Conservation (phyloP, 2,329 filamentous ascomycete genomes). For the Fusarium globosum region DNA sequence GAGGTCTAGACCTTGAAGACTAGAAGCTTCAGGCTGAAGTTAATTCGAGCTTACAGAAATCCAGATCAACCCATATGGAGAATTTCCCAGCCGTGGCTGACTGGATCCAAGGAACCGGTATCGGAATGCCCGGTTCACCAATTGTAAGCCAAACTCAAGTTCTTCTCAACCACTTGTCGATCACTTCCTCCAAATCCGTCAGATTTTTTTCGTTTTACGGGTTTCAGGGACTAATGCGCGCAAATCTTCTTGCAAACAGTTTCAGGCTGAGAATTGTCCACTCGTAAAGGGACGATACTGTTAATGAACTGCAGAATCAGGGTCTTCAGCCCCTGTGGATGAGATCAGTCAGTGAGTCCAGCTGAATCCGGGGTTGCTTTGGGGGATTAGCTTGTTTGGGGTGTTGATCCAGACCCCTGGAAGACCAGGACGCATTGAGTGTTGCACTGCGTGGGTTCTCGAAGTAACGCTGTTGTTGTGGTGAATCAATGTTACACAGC, state of each 20-base stretch:
- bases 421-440: not conserved
- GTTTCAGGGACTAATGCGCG: not conserved
- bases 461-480: slow-evolving; percentile 27
- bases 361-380: slow-evolving; percentile 31
- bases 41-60: not conserved
- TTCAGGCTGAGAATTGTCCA: not conserved
- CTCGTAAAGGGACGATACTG: not conserved
- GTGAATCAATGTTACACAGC: slow-evolving; percentile 10
- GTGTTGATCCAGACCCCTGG: slow-evolving; percentile 2
- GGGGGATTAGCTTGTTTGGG: slow-evolving; percentile 9
- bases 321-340: slow-evolving; percentile 21
- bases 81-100: not conserved
- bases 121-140: slow-evolving; percentile 18
- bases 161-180: slow-evolving; percentile 4
- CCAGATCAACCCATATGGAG: not conserved
- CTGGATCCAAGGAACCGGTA: not conserved
- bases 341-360: slow-evolving; percentile 14
- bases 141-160: not conserved
- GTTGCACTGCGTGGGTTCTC: not conserved
- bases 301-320: not conserved
- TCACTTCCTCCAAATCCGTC: not conserved
- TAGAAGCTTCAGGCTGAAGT: not conserved
- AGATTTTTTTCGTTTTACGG: slow-evolving; percentile 7
- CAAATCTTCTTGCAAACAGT: not conserved
- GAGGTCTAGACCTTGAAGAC: not conserved